Base-by-base conservation (phyloP, 148 eudicot genomes). In the Rhododendron ovatum region DNA sequence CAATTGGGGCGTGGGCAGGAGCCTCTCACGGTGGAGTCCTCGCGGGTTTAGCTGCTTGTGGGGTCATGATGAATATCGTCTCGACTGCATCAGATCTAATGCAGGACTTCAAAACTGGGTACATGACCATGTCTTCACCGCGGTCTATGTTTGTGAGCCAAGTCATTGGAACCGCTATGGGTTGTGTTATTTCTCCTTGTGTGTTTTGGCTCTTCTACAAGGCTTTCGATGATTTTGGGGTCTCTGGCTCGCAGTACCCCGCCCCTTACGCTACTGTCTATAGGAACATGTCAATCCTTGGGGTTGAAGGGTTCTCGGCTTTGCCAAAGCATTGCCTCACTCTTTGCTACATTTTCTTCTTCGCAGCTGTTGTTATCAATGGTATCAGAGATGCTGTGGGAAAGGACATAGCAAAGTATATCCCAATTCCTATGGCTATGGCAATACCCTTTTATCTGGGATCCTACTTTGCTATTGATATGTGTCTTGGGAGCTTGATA, bases 51-150 rank as follows among this genome's bases (percentile, higher is more conserved):
- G 98, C 98, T 22, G 98, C 98, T 0, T 93, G 98, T 80, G 95
- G 97, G n/a, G 97, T 95, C 73, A 92, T 95, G 95, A 95, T 94
- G 96, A 94, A 94, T 79, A 94, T 95, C 28, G 97, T 93, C 28
- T 83, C 93, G 0, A 94, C 95, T 37, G 96, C 97, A 5, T 89
- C 95, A 2, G 95, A 93, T 89, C 91, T 95, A 7, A 91, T 89
- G 81, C 98, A 94, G 85, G 98, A 94, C 86, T 95, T 94, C 84
- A 94, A 92, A 81, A 94, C 98, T 0, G 98, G 98, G 11, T 95
- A 94, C 85, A 50, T 94, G 92, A 92, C 96, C 45, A 83, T 92
- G 30, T 90, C 96, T 11, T 91, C 93, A 14, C 94, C 96, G 1
- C 82, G 93, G 51, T 92, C 96, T 67, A 94, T 94, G 96, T 94